These are phyloP conservation scores for Didymella arachidicola DNA, from an alignment of 2,329 filamentous ascomycete species.

Conservation along the genomic window DNA sequence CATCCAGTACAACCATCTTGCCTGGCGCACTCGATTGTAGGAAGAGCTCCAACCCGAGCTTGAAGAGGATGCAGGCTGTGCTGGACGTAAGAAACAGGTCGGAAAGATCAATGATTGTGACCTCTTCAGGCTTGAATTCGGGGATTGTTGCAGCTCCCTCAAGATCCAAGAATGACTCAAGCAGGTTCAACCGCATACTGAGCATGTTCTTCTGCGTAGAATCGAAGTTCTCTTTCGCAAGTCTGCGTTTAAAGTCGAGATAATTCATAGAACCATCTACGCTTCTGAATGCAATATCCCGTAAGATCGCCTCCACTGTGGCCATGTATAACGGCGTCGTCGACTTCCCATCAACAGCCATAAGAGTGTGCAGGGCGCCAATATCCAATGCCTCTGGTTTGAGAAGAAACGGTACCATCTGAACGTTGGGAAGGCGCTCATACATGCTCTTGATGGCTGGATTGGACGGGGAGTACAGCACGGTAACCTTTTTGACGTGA, in stretches of 20 bases:
- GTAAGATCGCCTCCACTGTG: slow-evolving; percentile 56
- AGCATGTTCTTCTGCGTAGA: slow-evolving; percentile 62
- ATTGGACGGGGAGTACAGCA: slow-evolving; percentile 39
- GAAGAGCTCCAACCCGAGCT: slow-evolving; percentile 73
- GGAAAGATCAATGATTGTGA: slow-evolving; percentile 76
- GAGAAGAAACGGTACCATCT: slow-evolving; percentile 57
- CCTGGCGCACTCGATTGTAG: slow-evolving; percentile 58
- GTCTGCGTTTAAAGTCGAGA: slow-evolving; percentile 25
- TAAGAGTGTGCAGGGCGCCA: slow-evolving; percentile 54
- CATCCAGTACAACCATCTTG: slow-evolving; percentile 73
- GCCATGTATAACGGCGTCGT: slow-evolving; percentile 63
- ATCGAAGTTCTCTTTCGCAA: slow-evolving; percentile 29
- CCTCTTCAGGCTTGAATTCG: slow-evolving; percentile 53
- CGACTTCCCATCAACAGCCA: slow-evolving; percentile 28
- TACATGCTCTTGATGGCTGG: slow-evolving; percentile 32
- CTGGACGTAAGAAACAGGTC: slow-evolving; percentile 73
- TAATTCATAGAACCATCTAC: slow-evolving; percentile 61
- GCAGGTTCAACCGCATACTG: slow-evolving; percentile 65
- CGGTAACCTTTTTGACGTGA: slow-evolving; percentile 30
- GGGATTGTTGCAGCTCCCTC: slow-evolving; percentile 20
- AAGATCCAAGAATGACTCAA: slow-evolving; percentile 69
- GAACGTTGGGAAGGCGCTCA: slow-evolving; percentile 50
- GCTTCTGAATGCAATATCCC: slow-evolving; percentile 62
- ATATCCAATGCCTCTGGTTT: slow-evolving; percentile 60
- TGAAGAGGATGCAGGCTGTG: slow-evolving; percentile 75